These are phyloP conservation scores for Lonicera japonica DNA, from an alignment of 129 eudicot species.

Conservation along the genomic window DNA sequence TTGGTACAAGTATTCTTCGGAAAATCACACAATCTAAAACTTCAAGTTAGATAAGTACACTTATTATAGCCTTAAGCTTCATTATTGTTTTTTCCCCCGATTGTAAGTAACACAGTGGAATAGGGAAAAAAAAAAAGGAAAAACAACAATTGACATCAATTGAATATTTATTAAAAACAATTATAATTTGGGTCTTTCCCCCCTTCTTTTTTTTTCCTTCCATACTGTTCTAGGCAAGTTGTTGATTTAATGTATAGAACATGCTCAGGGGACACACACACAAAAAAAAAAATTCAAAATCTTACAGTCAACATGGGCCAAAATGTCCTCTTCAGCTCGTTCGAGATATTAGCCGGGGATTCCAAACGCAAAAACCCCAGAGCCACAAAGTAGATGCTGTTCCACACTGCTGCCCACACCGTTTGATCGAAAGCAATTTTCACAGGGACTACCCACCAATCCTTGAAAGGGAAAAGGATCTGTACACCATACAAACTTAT, in stretches of 20 bases:
- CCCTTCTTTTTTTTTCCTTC: too few species aligned
- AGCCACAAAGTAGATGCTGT: constrained; percentile 67
- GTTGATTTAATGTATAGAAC: neutral
- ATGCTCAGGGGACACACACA: neutral
- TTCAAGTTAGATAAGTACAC: too few species aligned
- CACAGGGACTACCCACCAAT: constrained; percentile 89
- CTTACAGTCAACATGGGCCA: constrained; percentile 89
- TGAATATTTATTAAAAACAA: too few species aligned
- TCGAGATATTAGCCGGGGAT: constrained; percentile 45
- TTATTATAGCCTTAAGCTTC: too few species aligned
- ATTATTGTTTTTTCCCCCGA: neutral
- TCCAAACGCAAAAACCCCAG: constrained; percentile 72
- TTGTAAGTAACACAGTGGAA: too few species aligned
- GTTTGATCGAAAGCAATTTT: constrained; percentile 89
- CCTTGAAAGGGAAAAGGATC: constrained; percentile 75
- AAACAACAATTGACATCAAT: too few species aligned
- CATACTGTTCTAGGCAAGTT: neutral
- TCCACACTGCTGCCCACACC: constrained; percentile 83
- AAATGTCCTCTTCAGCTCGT: constrained; percentile 57
- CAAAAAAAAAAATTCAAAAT: constrained; percentile 2
- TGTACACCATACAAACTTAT: constrained; percentile 14
- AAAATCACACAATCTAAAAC: too few species aligned
- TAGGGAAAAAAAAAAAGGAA: neutral
- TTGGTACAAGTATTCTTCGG: too few species aligned
- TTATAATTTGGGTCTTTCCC: neutral